A percentile compares a stretch with the other conserved stretches of the same genome.
phyloP scores from a whole-genome alignment of 208 protist genomes.

The Leishmania martiniquensis region DNA sequence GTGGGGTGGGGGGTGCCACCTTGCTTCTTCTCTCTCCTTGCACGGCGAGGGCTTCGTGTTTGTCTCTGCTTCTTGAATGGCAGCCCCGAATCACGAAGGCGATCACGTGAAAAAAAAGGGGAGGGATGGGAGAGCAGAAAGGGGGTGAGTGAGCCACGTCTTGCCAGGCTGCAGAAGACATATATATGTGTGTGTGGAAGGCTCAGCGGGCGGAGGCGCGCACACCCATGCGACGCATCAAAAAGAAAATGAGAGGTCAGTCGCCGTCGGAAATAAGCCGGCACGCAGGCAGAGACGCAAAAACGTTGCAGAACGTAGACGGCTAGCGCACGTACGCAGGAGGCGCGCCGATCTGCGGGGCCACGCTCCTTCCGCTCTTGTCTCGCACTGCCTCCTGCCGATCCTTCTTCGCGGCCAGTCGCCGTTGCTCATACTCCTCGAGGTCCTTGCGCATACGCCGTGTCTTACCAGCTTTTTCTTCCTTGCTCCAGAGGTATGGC shows the following conservation, averaged over 20 bases:
- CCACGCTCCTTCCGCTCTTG: slow-evolving; percentile 47
- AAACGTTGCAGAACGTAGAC: neutral
- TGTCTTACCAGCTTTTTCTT: slow-evolving; percentile 77
- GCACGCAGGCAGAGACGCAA: neutral
- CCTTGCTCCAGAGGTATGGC: slow-evolving; percentile 93
- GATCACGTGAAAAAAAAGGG: neutral
- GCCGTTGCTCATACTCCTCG: slow-evolving; percentile 69
- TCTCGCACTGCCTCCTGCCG: slow-evolving; percentile 19
- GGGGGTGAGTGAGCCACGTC: neutral
- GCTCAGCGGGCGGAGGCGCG: neutral
- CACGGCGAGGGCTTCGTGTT: neutral
- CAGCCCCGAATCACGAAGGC: neutral
- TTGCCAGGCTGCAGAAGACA: neutral
- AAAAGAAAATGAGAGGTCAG: neutral
- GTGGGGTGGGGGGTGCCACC: neutral
- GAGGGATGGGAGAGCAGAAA: neutral
- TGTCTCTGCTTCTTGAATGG: neutral
- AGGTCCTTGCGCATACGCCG: slow-evolving; percentile 78
- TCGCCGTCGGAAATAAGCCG: neutral
- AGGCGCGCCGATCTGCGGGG: slow-evolving; percentile 70
- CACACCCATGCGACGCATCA: neutral
- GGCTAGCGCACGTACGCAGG: slow-evolving; percentile 77
- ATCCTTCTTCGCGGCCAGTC: slow-evolving; percentile 33
- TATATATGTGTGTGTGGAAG: too few relatives aligned
- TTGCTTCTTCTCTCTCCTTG: neutral